Evolutionary conservation across 192 early-diverging fungal species (phyloP), one percentile per base, ranked within the genome.

Genomic region (Coemansia sp.): DNA sequence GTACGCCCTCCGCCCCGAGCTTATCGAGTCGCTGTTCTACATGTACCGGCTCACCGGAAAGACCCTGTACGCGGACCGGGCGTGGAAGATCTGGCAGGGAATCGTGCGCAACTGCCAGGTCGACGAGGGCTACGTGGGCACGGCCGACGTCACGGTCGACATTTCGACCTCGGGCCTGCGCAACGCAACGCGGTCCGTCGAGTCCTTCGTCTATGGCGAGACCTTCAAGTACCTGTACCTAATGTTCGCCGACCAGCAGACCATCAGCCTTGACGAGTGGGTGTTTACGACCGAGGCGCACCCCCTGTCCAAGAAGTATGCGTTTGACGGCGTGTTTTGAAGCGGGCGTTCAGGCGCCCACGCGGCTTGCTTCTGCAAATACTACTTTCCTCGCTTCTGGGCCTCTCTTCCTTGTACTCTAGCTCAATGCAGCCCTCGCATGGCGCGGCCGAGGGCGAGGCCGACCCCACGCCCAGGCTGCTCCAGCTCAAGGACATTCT

Each of bases 201-300:
- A 78, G 39, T 85, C 84, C 36, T 96, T 91, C 75, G 90, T 94
- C 61, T 80, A 88, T 43, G 92, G 88, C 5, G 94, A 98, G 60
- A 94, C 92, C 12, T 77, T 98, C 54, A 89, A 90, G 60, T 98
- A 98, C 59, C 64, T 91, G 17, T 98, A 89, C 60, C 67, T 98
- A 48, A 80, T 88, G 14, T 95, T 91, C 60, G 78, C 77, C 23
- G 71, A 85, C 39, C 76, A 85, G 22, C 64, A 82, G 59, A 48
- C 68, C 2, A 65, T 90, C 39, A 79, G 81, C 7, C 72, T 94
- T 11, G 86, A 90, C 54, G 47, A 87, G 54, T 92, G 82, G 74
- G 90, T 96, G 4, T 90, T 96, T 64, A 98, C 94, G 34, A 98
- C 94, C 4, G 94, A 95, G 69, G 92, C 91, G 8, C 94, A 95